Evolutionary conservation across 495 filamentous ascomycete species (phyloP).

Genomic region (Tuber umbilicatum): DNA sequence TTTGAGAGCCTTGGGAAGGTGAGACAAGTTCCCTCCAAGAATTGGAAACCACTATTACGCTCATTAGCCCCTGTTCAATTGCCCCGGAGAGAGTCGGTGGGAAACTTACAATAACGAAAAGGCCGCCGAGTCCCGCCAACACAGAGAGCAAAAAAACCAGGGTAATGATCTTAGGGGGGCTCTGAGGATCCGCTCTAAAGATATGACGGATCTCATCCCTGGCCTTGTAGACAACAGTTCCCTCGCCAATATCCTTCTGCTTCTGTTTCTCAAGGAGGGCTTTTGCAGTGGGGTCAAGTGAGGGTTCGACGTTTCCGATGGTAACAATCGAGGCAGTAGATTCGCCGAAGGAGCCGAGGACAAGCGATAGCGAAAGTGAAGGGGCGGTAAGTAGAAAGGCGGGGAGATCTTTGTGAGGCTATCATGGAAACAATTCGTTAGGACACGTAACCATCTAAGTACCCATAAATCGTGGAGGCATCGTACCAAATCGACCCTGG

Average conservation of each 20-base stretch:
- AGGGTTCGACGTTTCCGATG: conserved; percentile 26
- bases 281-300: conserved; percentile 54
- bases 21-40: conserved; percentile 78
- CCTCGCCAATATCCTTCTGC: conserved; percentile 35
- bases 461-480: neutral
- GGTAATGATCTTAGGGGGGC: conserved; percentile 74
- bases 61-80: neutral
- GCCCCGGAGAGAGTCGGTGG: neutral
- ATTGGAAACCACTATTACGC: conserved; percentile 42
- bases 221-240: conserved; percentile 26
- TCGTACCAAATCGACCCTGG: conserved; percentile 66
- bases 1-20: conserved; percentile 65
- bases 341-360: conserved; percentile 80
- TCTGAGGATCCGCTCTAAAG: conserved; percentile 72
- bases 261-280: conserved; percentile 53
- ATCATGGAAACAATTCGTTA: conserved; percentile 41
- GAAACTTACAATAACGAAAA: conserved; percentile 62
- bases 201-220: conserved; percentile 76
- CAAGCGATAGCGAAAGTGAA: conserved; percentile 66
- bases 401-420: conserved; percentile 89
- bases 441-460: neutral
- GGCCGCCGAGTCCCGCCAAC: conserved; percentile 60
- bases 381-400: conserved; percentile 64
- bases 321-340: conserved; percentile 17
- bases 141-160: conserved; percentile 69